These are phyloP conservation scores for Volvox africanus DNA, from an alignment of 139 green algal genomes.

Conservation along the genomic window DNA sequence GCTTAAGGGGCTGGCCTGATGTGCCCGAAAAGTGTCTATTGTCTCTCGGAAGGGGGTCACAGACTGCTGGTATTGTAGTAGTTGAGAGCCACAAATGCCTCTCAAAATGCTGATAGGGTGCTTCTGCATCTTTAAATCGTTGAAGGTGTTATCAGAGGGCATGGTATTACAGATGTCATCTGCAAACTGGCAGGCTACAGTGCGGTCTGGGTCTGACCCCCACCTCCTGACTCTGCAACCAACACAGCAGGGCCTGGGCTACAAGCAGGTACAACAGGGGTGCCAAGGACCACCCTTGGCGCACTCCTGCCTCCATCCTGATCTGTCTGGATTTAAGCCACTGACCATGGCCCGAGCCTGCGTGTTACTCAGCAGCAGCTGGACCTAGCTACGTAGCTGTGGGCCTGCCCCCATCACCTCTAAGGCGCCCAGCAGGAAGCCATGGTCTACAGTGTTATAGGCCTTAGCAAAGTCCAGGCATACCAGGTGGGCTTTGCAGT, in stretches of 20 bases:
- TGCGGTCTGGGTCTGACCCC: background rate
- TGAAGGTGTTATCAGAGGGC: too few relatives aligned
- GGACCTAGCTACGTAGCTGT: background rate
- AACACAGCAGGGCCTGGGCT: background rate
- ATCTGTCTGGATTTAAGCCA: background rate
- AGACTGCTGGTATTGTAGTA: background rate
- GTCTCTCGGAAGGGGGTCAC: background rate
- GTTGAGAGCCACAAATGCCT: too few relatives aligned
- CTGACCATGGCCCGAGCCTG: background rate
- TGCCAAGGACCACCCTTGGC: background rate
- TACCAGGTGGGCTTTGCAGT: background rate
- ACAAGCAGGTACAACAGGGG: slow-evolving; percentile 6
- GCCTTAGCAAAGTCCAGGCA: slow-evolving; percentile 8
- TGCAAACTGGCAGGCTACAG: background rate
- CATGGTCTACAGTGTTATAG: background rate
- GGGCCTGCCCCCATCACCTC: too few relatives aligned
- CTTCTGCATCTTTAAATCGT: background rate
- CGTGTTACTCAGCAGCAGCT: background rate
- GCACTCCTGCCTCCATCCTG: background rate
- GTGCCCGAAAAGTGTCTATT: background rate
- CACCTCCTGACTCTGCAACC: background rate
- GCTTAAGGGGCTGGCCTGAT: background rate
- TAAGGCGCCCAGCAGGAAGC: background rate
- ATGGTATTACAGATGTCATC: background rate
- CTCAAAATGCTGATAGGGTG: too few relatives aligned